Evolutionary conservation across 2,329 filamentous ascomycete species (phyloP).

Genomic region (Clonostachys rosea): DNA sequence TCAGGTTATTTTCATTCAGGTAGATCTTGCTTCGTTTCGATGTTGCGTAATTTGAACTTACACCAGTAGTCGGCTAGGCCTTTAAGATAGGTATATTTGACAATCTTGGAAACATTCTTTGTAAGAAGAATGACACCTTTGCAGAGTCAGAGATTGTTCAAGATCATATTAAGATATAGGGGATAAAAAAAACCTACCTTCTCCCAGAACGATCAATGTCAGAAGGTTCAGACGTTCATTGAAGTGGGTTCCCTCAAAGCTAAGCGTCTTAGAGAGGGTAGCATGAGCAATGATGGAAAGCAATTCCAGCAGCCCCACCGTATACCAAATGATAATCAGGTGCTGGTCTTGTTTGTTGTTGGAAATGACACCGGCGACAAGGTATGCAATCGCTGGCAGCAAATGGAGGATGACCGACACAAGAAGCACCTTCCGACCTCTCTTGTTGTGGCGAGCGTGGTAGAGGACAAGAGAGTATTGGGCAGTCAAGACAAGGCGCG

Average conservation of each 20-base stretch:
- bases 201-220: conserved; percentile 62
- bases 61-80: too few relatives aligned
- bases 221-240: conserved; percentile 60
- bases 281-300: conserved; percentile 46
- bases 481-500: conserved; percentile 42
- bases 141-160: too few relatives aligned
- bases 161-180: too few relatives aligned
- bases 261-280: conserved; percentile 48
- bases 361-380: conserved; percentile 35
- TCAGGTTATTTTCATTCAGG: neutral
- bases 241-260: conserved; percentile 58
- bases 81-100: conserved; percentile 14
- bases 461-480: conserved; percentile 46
- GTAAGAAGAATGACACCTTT: conserved; percentile 30
- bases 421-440: conserved; percentile 24
- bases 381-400: conserved; percentile 27
- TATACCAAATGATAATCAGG: conserved; percentile 42
- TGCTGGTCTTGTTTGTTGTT: conserved; percentile 19
- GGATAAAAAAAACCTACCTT: conserved; percentile 54
- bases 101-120: conserved; percentile 42
- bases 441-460: conserved; percentile 33
- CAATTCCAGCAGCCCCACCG: conserved; percentile 48
- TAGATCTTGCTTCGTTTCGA: neutral
- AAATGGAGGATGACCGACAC: conserved; percentile 28
- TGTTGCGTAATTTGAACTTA: too few relatives aligned